phyloP scores from a whole-genome alignment of 768 basidiomycete species.

The Suillus discolor region DNA sequence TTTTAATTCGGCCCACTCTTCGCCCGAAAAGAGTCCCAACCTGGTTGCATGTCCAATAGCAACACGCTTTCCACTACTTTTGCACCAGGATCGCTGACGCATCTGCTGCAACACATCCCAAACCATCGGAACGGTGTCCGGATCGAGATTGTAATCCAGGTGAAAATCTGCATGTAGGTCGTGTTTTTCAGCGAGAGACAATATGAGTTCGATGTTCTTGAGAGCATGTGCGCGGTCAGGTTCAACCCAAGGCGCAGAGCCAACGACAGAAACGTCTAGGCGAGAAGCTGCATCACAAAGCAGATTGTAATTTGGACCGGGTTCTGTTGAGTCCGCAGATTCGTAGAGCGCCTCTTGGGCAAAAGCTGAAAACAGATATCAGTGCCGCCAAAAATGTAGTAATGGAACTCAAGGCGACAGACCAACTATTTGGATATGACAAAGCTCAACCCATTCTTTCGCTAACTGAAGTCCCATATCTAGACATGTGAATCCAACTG shows the following conservation, averaged over 20 bases:
- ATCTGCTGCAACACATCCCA: slow-evolving; percentile 52
- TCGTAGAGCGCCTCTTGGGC: slow-evolving; percentile 62
- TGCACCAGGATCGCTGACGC: slow-evolving; percentile 32
- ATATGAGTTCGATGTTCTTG: slow-evolving; percentile 54
- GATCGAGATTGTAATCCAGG: slow-evolving; percentile 67
- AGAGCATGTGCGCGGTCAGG: slow-evolving; percentile 47
- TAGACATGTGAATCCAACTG: slow-evolving; percentile 56
- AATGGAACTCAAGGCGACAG: slow-evolving; percentile 10
- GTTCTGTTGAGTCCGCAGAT: slow-evolving; percentile 32
- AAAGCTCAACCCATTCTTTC: slow-evolving; percentile 44
- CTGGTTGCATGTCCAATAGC: slow-evolving; percentile 66
- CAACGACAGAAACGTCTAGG: slow-evolving; percentile 51
- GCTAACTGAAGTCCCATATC: slow-evolving; percentile 52
- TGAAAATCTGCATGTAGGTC: slow-evolving; percentile 62
- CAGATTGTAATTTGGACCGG: slow-evolving; percentile 48
- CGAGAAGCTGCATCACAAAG: slow-evolving; percentile 44
- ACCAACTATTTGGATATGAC: slow-evolving; percentile 64
- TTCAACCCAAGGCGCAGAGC: slow-evolving; percentile 70
- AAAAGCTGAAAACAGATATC: slow-evolving; percentile 44
- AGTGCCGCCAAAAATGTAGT: background rate
- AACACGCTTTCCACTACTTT: slow-evolving; percentile 35
- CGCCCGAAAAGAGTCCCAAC: slow-evolving; percentile 49
- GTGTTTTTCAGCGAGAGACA: slow-evolving; percentile 44
- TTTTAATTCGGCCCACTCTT: slow-evolving; percentile 48
- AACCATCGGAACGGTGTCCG: slow-evolving; percentile 51